Base-by-base conservation (phyloP, 495 filamentous ascomycete species). In the Xylaria intraflava region DNA sequence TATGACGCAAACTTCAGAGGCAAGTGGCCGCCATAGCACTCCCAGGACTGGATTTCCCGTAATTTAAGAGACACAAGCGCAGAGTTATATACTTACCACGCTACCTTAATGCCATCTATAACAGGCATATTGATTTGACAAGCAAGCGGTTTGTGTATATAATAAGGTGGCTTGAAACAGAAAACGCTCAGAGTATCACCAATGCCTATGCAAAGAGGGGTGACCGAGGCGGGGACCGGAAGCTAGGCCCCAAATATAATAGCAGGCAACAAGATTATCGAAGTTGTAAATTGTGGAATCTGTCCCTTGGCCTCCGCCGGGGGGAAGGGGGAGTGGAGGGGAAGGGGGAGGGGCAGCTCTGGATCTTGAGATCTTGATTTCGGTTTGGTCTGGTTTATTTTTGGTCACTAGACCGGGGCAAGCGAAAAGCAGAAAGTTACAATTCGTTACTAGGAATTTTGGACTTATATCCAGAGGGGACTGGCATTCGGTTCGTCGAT, bases 71-170 rank as follows among this genome's bases (percentile, higher is more conserved):
- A 51, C 19, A 8, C 19, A 9, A 26, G 2, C 35, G 42, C 22
- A 40, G 8, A 40, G 16, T 6, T 31, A 33, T 12, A 44, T 19
- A 72, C 77, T 56, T 71, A 81, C 78, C 78, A 81, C 64, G 78
- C 78, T 75, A 81, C 77, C 69, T 81, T 81, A 60, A 73, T 68
- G 45, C 78, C 78, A 59, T 80, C 75, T 43, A 81, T 76, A 9
- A 78, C 60, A 55, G 77, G 77, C 78, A 81, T 81, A 31, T 64
- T 69, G 61, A 46, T n/a, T n/a, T n/a, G n/a, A 40, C 30, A 12
- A 33, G 11, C 31, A 56, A 55, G 3, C 9, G 10, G 14, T 53
- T 49, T 23, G 50, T 33, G 20, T 16, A n/a, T n/a, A n/a, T n/a
- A n/a, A n/a, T n/a, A 29, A 31, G 6, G 19, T 23, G 20, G 30